These are phyloP conservation scores for Penicillium lagena DNA, from an alignment of 495 filamentous ascomycete genomes.

Conservation along the genomic window DNA sequence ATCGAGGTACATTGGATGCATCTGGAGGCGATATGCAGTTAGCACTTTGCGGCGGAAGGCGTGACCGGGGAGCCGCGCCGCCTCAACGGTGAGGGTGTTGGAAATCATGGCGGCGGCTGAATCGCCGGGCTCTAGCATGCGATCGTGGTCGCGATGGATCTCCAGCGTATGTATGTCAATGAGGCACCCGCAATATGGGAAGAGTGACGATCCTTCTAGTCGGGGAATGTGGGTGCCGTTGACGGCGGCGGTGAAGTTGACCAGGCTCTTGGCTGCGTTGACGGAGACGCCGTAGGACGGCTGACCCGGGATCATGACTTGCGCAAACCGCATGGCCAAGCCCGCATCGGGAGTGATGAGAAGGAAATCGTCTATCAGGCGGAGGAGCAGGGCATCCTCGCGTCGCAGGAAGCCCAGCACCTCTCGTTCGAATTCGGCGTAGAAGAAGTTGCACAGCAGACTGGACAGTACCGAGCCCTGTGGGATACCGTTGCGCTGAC, in stretches of 20 bases:
- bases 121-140: conserved; percentile 40
- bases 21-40: conserved; percentile 74
- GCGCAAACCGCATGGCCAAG: conserved; percentile 64
- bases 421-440: conserved; percentile 72
- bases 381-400: conserved; percentile 59
- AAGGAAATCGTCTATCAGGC: conserved; percentile 88
- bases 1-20: conserved; percentile 86
- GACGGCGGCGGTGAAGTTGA: conserved; percentile 70
- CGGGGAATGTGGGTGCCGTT: conserved; percentile 48
- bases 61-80: conserved; percentile 57
- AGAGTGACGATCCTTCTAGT: conserved; percentile 41
- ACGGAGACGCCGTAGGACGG: conserved; percentile 75
- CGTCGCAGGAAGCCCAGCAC: conserved; percentile 59
- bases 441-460: conserved; percentile 89
- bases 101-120: conserved; percentile 27
- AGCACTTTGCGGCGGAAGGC: conserved; percentile 77
- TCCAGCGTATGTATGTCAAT: conserved; percentile 76
- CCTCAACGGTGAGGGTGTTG: conserved; percentile 74
- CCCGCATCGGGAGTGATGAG: conserved; percentile 65
- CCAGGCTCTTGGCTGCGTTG: conserved; percentile 71
- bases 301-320: conserved; percentile 71
- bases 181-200: conserved; percentile 82
- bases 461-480: conserved; percentile 87
- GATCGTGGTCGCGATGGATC: conserved; percentile 54
- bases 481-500: conserved; percentile 83